Evolutionary conservation across 1,139 yeast genomes (phyloP).

Genomic region (Sugiyamaella neomexicana): DNA sequence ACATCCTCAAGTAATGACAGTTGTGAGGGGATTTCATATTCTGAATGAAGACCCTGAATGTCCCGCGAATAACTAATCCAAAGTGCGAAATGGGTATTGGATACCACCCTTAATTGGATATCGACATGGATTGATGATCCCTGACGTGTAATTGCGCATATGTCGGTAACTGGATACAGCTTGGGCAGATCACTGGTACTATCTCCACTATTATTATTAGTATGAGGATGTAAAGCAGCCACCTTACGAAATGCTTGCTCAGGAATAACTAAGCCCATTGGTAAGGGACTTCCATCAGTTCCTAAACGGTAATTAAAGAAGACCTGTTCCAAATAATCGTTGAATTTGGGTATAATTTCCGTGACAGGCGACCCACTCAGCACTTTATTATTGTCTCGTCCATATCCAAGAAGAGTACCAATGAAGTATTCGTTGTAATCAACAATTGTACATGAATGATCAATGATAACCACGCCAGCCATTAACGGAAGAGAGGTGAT

Average conservation of each 20-base stretch:
- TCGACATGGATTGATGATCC: constrained; percentile 68
- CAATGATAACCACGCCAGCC: constrained; percentile 81
- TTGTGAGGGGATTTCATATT: constrained; percentile 54
- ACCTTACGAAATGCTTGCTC: constrained; percentile 83
- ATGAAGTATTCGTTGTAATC: constrained; percentile 80
- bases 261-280: constrained; percentile 66
- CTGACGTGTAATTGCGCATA: constrained; percentile 67
- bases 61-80: constrained; percentile 83
- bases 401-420: constrained; percentile 73
- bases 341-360: constrained; percentile 64
- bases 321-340: constrained; percentile 48
- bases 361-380: constrained; percentile 55
- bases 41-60: constrained; percentile 30
- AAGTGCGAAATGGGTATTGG: constrained; percentile 57
- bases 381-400: constrained; percentile 27
- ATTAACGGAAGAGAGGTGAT: constrained; percentile 68
- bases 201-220: not conserved
- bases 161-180: constrained; percentile 44
- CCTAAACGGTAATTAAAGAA: constrained; percentile 15
- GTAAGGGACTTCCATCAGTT: constrained; percentile 15
- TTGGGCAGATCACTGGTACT: constrained; percentile 1
- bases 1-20: constrained; percentile 49
- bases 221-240: constrained; percentile 34
- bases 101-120: constrained; percentile 74
- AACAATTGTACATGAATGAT: constrained; percentile 50